Conservation (phyloP, 345 rosid species). For the Noccaea caerulescens region DNA sequence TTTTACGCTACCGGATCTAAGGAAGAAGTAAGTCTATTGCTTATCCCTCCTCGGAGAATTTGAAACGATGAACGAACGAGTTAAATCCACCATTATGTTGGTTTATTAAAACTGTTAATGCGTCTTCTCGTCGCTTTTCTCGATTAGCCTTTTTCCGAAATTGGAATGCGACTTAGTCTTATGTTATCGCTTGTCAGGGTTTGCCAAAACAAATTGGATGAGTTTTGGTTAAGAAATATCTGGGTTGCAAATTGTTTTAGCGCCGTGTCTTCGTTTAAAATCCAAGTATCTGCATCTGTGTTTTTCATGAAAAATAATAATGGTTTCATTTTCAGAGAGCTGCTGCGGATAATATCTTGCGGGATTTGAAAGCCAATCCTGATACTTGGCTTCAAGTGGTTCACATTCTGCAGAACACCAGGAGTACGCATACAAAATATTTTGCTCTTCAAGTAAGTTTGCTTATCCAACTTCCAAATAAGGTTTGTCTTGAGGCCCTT, state of each 20-base stretch:
- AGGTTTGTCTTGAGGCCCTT: background rate
- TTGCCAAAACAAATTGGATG: background rate
- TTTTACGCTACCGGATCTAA: slow-evolving; percentile 98
- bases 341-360: slow-evolving; percentile 86
- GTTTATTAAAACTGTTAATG: background rate
- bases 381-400: slow-evolving; percentile 99
- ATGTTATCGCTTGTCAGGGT: background rate
- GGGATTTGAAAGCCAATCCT: slow-evolving; percentile 88
- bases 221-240: background rate
- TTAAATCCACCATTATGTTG: background rate
- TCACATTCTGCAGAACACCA: slow-evolving; percentile 76
- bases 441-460: slow-evolving; percentile 81
- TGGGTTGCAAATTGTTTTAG: slow-evolving; percentile 19
- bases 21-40: slow-evolving; percentile 68
- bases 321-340: slow-evolving; percentile 59
- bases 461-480: background rate
- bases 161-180: slow-evolving; percentile 1
- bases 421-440: slow-evolving; percentile 79
- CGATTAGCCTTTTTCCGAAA: background rate
- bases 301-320: background rate
- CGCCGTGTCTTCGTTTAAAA: background rate
- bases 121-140: slow-evolving; percentile 7
- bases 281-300: background rate
- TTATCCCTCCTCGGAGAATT: background rate
- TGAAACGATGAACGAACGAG: slow-evolving; percentile 7